Percentiles rank a stretch among this genome's conserved stretches.
These are phyloP conservation scores for Quercus aquifolioides DNA, from an alignment of 306 rosid genomes.

Conservation along the genomic window DNA sequence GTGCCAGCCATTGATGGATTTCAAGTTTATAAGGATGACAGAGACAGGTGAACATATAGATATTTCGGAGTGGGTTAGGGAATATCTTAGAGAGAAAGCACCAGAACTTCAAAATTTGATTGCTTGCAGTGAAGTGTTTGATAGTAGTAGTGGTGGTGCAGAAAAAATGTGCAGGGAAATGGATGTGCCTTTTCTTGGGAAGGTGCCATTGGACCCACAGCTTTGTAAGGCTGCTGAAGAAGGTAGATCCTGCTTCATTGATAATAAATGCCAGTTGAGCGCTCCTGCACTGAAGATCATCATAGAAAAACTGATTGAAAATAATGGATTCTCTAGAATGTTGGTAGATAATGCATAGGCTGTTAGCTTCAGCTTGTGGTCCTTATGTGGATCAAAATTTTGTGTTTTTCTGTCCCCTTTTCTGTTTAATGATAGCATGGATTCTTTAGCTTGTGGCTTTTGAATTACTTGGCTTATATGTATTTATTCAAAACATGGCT, in stretches of 20 bases:
- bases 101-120: slow-evolving; percentile 60
- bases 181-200: slow-evolving; percentile 88
- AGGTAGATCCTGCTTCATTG: slow-evolving; percentile 81
- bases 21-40: slow-evolving; percentile 51
- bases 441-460: background rate
- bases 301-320: slow-evolving; percentile 59
- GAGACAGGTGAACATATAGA: slow-evolving; percentile 67
- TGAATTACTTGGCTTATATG: background rate
- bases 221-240: slow-evolving; percentile 95
- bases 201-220: slow-evolving; percentile 89
- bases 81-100: slow-evolving; percentile 55
- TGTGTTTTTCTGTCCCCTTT: background rate
- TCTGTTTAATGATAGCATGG: background rate
- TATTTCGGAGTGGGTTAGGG: slow-evolving; percentile 64
- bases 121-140: slow-evolving; percentile 80
- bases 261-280: slow-evolving; percentile 51
- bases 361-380: background rate
- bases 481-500: background rate
- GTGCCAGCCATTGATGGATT: slow-evolving; percentile 56
- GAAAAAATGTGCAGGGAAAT: slow-evolving; percentile 69
- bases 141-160: slow-evolving; percentile 86
- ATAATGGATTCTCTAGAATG: slow-evolving; percentile 36
- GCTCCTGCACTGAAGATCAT: slow-evolving; percentile 79
- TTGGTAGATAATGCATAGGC: slow-evolving; percentile 35
- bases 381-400: slow-evolving; percentile 11